phyloP scores from a whole-genome alignment of 768 basidiomycete genomes.

The Lentinula sp. region DNA sequence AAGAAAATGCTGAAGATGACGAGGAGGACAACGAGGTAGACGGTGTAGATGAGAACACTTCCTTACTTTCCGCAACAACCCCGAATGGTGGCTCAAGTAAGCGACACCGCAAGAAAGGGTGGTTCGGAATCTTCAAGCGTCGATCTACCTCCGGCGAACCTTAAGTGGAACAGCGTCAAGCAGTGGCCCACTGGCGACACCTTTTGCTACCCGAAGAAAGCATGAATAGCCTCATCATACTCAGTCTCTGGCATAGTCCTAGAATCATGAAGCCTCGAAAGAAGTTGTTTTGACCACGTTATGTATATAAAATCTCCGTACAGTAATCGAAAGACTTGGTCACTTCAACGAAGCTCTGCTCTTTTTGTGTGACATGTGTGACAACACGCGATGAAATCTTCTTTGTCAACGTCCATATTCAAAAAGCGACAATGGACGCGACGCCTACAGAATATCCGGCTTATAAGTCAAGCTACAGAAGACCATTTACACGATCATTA shows the following conservation, averaged over 20 bases:
- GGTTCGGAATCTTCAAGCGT: constrained; percentile 45
- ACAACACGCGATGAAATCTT: constrained; percentile 21
- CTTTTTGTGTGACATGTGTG: not conserved
- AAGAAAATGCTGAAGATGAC: constrained; percentile 60
- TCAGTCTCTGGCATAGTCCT: too few relatives aligned
- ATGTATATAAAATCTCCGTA: not conserved
- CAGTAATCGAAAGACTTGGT: too few relatives aligned
- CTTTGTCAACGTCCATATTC: not conserved
- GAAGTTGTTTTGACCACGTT: too few relatives aligned
- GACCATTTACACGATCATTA: constrained; percentile 11
- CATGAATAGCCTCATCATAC: not conserved
- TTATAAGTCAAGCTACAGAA: constrained; percentile 19
- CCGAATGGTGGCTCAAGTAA: constrained; percentile 21
- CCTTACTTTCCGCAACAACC: constrained; percentile 21
- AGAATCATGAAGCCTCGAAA: too few relatives aligned
- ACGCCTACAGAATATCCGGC: constrained; percentile 10
- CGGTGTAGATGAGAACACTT: constrained; percentile 34
- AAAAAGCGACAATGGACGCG: not conserved
- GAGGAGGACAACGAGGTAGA: constrained; percentile 42
- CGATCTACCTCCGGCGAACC: not conserved
- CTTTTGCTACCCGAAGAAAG: not conserved
- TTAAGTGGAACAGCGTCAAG: not conserved
- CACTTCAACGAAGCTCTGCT: not conserved
- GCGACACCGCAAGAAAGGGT: constrained; percentile 25
- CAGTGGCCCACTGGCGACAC: too few relatives aligned